A percentile compares a stretch with the other conserved stretches of the same genome.
Evolutionary conservation across 768 basidiomycete species (phyloP).

Genomic region (Suillus subaureus): DNA sequence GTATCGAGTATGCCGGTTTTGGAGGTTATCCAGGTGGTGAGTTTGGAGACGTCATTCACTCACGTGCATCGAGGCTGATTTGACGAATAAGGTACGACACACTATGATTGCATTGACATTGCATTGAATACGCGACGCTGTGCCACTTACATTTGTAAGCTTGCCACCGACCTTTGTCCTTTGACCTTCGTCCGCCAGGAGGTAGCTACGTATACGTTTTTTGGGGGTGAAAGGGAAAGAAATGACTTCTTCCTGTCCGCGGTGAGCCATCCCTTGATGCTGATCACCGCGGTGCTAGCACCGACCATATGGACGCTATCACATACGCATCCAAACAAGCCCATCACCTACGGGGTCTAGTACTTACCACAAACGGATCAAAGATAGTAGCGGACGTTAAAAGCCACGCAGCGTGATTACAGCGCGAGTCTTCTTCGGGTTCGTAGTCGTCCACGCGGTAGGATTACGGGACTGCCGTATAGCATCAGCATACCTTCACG

Average conservation of each 20-base stretch:
- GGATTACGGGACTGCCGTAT: background rate
- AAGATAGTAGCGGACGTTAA: background rate
- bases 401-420: background rate
- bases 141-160: background rate
- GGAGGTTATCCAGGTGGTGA: background rate
- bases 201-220: background rate
- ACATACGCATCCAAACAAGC: background rate
- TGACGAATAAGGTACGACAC: background rate
- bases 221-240: background rate
- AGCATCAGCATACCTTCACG: background rate
- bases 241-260: background rate
- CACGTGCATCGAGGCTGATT: background rate
- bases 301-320: background rate
- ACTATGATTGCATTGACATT: background rate
- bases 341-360: background rate
- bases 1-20: background rate
- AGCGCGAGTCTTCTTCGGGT: constrained; percentile 2
- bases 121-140: background rate
- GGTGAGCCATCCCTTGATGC: background rate
- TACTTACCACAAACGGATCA: constrained; percentile 2
- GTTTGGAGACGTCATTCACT: background rate
- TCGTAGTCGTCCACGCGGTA: background rate
- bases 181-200: background rate
- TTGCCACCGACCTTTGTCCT: background rate
- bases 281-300: background rate